phyloP scores from a whole-genome alignment of 441 rosid species.

The Gossypium davidsonii region DNA sequence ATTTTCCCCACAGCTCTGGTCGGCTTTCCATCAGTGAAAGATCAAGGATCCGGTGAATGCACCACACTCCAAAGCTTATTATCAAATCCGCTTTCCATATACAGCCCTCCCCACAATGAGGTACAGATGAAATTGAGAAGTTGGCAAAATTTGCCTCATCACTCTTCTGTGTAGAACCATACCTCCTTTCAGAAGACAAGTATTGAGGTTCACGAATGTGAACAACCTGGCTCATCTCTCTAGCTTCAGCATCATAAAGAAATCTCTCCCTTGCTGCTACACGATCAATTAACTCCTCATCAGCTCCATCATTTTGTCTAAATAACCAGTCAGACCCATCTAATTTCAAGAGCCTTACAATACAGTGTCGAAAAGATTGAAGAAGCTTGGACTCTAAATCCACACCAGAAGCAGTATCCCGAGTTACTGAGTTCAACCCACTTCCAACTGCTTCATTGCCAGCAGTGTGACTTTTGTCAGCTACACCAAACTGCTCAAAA shows the following conservation, averaged over 20 bases:
- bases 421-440: conserved; percentile 35
- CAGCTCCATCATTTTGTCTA: conserved; percentile 75
- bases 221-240: conserved; percentile 43
- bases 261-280: conserved; percentile 90
- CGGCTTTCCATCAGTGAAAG: conserved; percentile 94
- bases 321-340: conserved; percentile 97
- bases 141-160: conserved; percentile 24
- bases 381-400: conserved; percentile 82
- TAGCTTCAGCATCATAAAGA: conserved; percentile 64
- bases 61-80: conserved; percentile 94
- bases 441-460: conserved; percentile 47
- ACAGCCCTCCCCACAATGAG: conserved; percentile 91
- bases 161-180: conserved; percentile 23
- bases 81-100: conserved; percentile 76
- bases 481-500: conserved; percentile 88
- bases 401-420: conserved; percentile 35
- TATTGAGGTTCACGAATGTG: conserved; percentile 41
- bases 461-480: conserved; percentile 44
- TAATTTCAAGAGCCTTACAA: conserved; percentile 67
- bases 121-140: conserved; percentile 53
- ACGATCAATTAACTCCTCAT: conserved; percentile 77
- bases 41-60: conserved; percentile 84
- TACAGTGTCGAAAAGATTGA: conserved; percentile 64
- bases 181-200: conserved; percentile 30
- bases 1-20: conserved; percentile 97